Conservation (phyloP, 2,329 filamentous ascomycete species). For the Trichoderma asperellum region DNA sequence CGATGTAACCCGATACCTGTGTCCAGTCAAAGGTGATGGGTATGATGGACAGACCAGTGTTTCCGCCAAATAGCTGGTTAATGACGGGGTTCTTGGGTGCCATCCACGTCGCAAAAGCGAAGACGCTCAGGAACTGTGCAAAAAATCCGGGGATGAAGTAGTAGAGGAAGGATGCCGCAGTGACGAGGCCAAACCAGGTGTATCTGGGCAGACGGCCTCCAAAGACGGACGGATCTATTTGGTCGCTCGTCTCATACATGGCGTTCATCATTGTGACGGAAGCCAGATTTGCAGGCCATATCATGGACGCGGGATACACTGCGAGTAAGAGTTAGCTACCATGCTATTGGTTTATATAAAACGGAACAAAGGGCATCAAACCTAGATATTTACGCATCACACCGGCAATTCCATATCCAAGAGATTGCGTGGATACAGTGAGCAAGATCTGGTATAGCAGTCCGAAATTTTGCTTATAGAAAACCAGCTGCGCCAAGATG, state of each 20-base stretch:
- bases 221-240: conserved; percentile 54
- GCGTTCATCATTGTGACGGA: conserved; percentile 70
- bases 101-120: conserved; percentile 74
- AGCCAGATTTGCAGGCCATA: conserved; percentile 72
- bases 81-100: conserved; percentile 68
- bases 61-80: conserved; percentile 74
- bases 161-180: conserved; percentile 62
- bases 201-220: conserved; percentile 71
- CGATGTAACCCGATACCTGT: conserved; percentile 69
- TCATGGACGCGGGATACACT: conserved; percentile 71
- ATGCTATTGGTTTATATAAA: neutral
- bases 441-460: conserved; percentile 68
- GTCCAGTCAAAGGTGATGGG: conserved; percentile 80
- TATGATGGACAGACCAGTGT: conserved; percentile 67
- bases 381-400: conserved; percentile 67
- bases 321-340: neutral
- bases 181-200: conserved; percentile 64
- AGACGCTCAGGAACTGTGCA: conserved; percentile 69
- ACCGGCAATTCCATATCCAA: conserved; percentile 71
- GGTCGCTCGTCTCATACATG: conserved; percentile 66
- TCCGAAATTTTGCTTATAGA: conserved; percentile 72
- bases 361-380: conserved; percentile 37
- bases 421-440: conserved; percentile 68
- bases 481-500: conserved; percentile 70
- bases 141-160: conserved; percentile 73